These are phyloP conservation scores for Lecanicillium sp. DNA, from an alignment of 2,329 filamentous ascomycete genomes.

Conservation along the genomic window DNA sequence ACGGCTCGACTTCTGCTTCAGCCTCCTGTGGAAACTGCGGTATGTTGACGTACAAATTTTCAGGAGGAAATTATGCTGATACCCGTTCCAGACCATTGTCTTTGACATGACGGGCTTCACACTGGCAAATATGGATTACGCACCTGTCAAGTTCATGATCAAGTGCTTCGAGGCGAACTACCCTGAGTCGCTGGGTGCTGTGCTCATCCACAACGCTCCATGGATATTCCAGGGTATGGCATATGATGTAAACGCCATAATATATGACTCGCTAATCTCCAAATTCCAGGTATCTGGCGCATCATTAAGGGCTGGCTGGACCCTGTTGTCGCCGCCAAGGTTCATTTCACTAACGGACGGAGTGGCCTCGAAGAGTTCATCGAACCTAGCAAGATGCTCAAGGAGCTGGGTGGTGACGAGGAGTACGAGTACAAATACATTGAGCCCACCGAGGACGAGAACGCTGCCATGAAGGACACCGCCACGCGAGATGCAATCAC, in stretches of 20 bases:
- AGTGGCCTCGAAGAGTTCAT: slow-evolving; percentile 77
- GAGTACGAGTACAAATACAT: slow-evolving; percentile 78
- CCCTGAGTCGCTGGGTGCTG: slow-evolving; percentile 81
- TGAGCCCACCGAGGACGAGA: slow-evolving; percentile 71
- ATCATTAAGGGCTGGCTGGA: slow-evolving; percentile 96
- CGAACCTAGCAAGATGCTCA: slow-evolving; percentile 61
- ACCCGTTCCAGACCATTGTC: slow-evolving; percentile 62
- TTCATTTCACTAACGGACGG: slow-evolving; percentile 82
- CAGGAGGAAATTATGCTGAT: slow-evolving; percentile 18
- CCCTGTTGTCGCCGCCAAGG: slow-evolving; percentile 88
- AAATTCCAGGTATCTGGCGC: slow-evolving; percentile 80
- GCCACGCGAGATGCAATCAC: slow-evolving; percentile 58
- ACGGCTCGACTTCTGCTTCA: slow-evolving; percentile 78
- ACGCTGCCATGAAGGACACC: slow-evolving; percentile 63
- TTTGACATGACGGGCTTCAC: slow-evolving; percentile 96
- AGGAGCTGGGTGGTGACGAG: slow-evolving; percentile 81
- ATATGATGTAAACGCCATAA: slow-evolving; percentile 18
- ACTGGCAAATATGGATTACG: slow-evolving; percentile 96
- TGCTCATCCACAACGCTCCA: slow-evolving; percentile 91
- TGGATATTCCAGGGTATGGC: slow-evolving; percentile 86
- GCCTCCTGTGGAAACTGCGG: slow-evolving; percentile 82
- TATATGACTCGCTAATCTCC: neutral
- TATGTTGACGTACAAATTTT: slow-evolving; percentile 43
- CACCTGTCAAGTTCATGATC: slow-evolving; percentile 98
- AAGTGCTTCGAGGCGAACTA: slow-evolving; percentile 99